Percentiles rank a stretch among this genome's conserved stretches.
Conservation (phyloP, 768 basidiomycete species). For the Rhodotorula paludigena region DNA sequence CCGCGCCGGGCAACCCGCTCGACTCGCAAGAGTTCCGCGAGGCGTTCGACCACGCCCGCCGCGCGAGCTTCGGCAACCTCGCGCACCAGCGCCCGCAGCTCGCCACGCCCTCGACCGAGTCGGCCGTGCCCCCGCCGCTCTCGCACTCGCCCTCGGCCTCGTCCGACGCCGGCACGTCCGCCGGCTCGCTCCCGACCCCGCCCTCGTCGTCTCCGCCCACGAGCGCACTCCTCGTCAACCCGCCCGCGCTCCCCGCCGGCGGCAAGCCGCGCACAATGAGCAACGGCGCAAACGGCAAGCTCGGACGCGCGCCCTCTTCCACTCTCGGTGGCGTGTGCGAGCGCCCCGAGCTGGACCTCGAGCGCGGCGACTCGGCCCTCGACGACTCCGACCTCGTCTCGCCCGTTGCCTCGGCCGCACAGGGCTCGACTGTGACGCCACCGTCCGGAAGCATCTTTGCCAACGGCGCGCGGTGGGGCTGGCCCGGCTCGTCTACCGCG, state of each 20-base stretch:
- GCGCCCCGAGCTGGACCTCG: slow-evolving; percentile 27
- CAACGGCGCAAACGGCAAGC: not conserved
- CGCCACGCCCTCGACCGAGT: not conserved
- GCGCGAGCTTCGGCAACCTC: slow-evolving; percentile 13
- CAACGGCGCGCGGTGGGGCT: slow-evolving; percentile 34
- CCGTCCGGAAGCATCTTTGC: slow-evolving; percentile 16
- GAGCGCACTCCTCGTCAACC: no score
- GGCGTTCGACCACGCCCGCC: slow-evolving; percentile 30
- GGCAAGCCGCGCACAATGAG: slow-evolving; percentile 1
- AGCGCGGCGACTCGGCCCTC: slow-evolving; percentile 6
- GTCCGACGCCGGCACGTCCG: slow-evolving; percentile 3
- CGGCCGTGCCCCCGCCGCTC: slow-evolving; percentile 1
- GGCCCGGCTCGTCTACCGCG: not conserved
- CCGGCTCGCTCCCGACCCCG: slow-evolving; percentile 28
- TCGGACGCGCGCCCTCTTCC: slow-evolving; percentile 1
- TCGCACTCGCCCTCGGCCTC: slow-evolving; percentile 15
- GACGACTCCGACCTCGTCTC: slow-evolving; percentile 3
- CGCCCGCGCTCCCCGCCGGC: not conserved
- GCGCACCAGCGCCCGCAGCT: not conserved
- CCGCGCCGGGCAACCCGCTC: slow-evolving; percentile 5
- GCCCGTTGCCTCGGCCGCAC: not conserved
- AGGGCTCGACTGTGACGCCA: not conserved
- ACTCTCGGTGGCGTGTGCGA: slow-evolving; percentile 33
- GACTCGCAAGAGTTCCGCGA: slow-evolving; percentile 29
- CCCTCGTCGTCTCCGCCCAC: slow-evolving; percentile 9